phyloP scores from a whole-genome alignment of 768 basidiomycete species.

The Auricularia heimuer region DNA sequence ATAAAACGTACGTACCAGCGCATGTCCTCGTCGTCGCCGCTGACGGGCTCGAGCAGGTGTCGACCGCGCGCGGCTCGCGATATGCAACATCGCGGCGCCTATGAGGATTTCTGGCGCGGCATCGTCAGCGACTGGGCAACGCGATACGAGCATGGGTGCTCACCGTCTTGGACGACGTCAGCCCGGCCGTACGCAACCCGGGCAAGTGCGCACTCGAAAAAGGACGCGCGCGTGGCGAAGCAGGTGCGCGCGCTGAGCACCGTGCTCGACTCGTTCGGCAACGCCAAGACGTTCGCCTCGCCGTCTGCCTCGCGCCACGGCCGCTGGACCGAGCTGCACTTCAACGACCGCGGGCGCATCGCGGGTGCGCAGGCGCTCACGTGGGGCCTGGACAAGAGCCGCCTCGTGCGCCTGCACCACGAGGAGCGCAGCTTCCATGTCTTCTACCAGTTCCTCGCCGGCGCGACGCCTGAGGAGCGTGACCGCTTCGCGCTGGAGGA shows the following conservation, averaged over 20 bases:
- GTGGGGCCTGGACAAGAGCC: slow-evolving; percentile 83
- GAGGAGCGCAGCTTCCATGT: slow-evolving; percentile 88
- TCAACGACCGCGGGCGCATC: slow-evolving; percentile 69
- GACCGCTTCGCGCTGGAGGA: slow-evolving; percentile 72
- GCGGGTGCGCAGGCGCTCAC: slow-evolving; percentile 68
- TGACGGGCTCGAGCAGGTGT: too few relatives aligned
- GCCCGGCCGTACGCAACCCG: too few relatives aligned
- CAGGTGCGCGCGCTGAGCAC: slow-evolving; percentile 70
- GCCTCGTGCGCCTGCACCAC: slow-evolving; percentile 58
- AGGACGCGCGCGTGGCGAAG: slow-evolving; percentile 56
- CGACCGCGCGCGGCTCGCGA: too few relatives aligned
- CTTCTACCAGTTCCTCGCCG: slow-evolving; percentile 86
- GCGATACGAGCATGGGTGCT: too few relatives aligned
- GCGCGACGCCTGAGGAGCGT: slow-evolving; percentile 71
- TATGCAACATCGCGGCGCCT: too few relatives aligned
- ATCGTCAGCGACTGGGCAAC: too few relatives aligned
- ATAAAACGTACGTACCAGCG: too few relatives aligned
- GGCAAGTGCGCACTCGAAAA: slow-evolving; percentile 52
- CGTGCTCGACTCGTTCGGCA: slow-evolving; percentile 83
- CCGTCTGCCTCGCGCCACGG: slow-evolving; percentile 80
- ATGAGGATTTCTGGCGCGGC: too few relatives aligned
- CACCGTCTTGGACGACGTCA: too few relatives aligned
- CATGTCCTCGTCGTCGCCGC: too few relatives aligned
- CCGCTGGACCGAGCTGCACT: slow-evolving; percentile 78
- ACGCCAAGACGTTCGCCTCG: slow-evolving; percentile 78